A percentile compares a stretch with the other conserved stretches of the same genome.
These are phyloP conservation scores for Annona squamosa DNA, from an alignment of 164 flowering plant genomes.

Conservation along the genomic window DNA sequence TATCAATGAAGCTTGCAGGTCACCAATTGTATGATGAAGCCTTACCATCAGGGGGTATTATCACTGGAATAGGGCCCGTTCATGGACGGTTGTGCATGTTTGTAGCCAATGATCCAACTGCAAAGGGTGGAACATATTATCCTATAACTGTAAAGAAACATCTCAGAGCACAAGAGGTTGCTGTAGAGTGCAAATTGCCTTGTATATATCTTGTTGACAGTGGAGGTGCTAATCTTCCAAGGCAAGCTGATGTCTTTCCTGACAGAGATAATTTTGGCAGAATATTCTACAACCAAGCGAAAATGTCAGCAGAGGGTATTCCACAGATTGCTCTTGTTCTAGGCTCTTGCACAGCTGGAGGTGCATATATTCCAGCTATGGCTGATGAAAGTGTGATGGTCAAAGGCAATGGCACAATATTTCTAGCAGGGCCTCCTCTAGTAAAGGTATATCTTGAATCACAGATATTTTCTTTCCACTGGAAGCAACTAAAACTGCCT, in stretches of 20 bases:
- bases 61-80: constrained; percentile 88
- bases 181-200: constrained; percentile 75
- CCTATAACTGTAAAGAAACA: constrained; percentile 96
- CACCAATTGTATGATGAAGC: constrained; percentile 79
- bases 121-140: constrained; percentile 93
- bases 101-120: constrained; percentile 96
- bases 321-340: constrained; percentile 92
- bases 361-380: constrained; percentile 99
- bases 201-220: constrained; percentile 97
- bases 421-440: constrained; percentile 95
- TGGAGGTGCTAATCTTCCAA: constrained; percentile 98
- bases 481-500: not conserved
- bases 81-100: constrained; percentile 93
- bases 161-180: constrained; percentile 98
- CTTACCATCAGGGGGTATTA: constrained; percentile 84
- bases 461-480: not conserved
- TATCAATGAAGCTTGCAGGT: constrained; percentile 78
- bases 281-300: constrained; percentile 86
- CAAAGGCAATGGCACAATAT: constrained; percentile 96
- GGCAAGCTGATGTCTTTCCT: constrained; percentile 94
- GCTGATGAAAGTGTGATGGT: constrained; percentile 99
- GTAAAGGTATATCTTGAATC: constrained; percentile 71
- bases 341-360: constrained; percentile 99
- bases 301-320: constrained; percentile 84
- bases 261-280: constrained; percentile 94